phyloP scores from a whole-genome alignment of 257 asterid genomes.

The Oldenlandia corymbosa region DNA sequence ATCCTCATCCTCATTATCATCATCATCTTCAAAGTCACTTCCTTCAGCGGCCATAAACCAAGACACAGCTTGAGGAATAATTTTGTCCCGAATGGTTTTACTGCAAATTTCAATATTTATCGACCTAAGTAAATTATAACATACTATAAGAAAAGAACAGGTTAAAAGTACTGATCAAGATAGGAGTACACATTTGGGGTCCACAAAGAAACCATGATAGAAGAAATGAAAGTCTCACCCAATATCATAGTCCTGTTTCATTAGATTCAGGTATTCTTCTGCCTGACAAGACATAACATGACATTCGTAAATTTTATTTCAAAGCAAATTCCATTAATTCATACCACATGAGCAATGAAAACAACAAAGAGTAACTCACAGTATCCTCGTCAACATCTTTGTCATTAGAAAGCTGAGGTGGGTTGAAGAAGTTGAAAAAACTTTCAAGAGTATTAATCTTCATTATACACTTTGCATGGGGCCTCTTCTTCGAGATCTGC shows the following conservation, averaged over 20 bases:
- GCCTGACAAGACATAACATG: constrained; percentile 35
- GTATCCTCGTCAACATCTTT: constrained; percentile 58
- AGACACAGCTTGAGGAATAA: constrained; percentile 78
- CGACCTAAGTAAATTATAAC: no score
- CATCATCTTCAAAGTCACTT: constrained; percentile 33
- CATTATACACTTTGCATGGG: constrained; percentile 46
- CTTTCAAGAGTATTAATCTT: constrained; percentile 64
- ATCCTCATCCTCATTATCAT: no score
- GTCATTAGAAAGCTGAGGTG: constrained; percentile 71
- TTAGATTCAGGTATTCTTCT: constrained; percentile 57
- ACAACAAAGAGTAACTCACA: constrained; percentile 28
- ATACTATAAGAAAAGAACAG: no score
- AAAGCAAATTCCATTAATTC: not conserved
- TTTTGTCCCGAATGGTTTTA: constrained; percentile 61
- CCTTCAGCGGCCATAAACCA: constrained; percentile 73
- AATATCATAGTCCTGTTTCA: constrained; percentile 83
- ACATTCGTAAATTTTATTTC: not conserved
- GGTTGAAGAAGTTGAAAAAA: constrained; percentile 75
- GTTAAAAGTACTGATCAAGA: not conserved
- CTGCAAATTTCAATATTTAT: no score
- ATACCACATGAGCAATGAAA: not conserved
- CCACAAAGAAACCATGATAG: not conserved
- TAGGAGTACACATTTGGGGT: not conserved
- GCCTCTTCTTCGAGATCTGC: constrained; percentile 65
- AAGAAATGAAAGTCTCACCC: constrained; percentile 45